Evolutionary conservation across 2,329 filamentous ascomycete species (phyloP).

Genomic region (Colletotrichum sp.): DNA sequence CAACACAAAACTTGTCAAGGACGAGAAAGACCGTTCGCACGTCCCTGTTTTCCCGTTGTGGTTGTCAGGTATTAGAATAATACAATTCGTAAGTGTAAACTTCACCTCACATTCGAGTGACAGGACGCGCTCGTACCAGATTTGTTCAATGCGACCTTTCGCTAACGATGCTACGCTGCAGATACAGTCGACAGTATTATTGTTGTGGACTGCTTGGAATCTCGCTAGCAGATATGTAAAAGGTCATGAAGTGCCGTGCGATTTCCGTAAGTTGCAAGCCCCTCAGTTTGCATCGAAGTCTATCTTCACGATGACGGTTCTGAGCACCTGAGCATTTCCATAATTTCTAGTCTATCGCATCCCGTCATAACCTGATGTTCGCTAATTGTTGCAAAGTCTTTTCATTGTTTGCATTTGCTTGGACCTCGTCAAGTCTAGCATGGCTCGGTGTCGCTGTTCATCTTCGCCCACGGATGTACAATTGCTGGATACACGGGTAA

Average conservation of each 20-base stretch:
- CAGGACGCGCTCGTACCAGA: neutral
- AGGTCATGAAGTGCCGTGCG: neutral
- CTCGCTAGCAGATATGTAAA: neutral
- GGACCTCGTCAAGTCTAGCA: neutral
- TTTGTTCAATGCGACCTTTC: rapidly evolving
- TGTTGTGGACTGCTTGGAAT: neutral
- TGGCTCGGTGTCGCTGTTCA: neutral
- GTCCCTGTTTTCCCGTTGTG: neutral
- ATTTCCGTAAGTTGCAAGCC: neutral
- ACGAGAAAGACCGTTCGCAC: neutral
- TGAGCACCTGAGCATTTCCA: neutral
- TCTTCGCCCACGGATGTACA: neutral
- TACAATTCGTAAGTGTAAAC: neutral
- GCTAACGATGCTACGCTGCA: neutral
- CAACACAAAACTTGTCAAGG: neutral
- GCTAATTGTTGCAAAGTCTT: neutral
- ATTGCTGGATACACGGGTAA: neutral
- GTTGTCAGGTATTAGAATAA: neutral
- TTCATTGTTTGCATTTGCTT: neutral
- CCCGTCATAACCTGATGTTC: neutral
- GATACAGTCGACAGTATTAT: neutral
- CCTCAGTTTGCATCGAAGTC: neutral
- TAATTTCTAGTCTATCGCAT: neutral
- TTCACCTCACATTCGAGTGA: neutral
- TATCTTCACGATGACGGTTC: neutral